Evolutionary conservation across 345 rosid species (phyloP).

Genomic region (Melaleuca quinquenervia): DNA sequence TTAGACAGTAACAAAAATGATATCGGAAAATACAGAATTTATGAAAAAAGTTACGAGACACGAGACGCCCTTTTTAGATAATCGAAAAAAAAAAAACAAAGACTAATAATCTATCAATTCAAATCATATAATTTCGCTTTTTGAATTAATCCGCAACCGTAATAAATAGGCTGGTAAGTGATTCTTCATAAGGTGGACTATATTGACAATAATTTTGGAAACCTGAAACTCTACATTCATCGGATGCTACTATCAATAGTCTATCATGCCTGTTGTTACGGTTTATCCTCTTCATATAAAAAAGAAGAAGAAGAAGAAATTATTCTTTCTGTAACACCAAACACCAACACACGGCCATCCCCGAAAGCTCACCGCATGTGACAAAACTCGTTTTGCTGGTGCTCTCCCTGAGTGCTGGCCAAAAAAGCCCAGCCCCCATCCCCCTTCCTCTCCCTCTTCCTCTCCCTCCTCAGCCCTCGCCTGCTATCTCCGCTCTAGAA

Average conservation of each 20-base stretch:
- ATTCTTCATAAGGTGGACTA: no score
- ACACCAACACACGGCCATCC: neutral
- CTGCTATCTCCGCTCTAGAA: neutral
- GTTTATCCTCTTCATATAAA: neutral
- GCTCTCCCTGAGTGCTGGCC: neutral
- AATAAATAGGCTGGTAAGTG: no score
- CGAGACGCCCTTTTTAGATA: neutral
- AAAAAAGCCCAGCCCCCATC: neutral
- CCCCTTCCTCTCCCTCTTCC: neutral
- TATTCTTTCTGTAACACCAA: neutral
- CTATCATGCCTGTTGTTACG: neutral
- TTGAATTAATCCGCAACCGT: neutral
- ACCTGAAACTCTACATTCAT: neutral
- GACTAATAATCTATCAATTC: neutral
- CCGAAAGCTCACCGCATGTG: neutral
- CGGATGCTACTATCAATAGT: no score
- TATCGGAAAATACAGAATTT: neutral
- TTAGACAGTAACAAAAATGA: neutral
- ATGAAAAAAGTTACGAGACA: neutral
- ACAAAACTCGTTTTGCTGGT: neutral
- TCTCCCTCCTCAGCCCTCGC: neutral
- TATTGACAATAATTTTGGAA: neutral
- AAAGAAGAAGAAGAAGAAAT: neutral
- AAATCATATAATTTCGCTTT: neutral
- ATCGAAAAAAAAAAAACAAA: neutral